These are phyloP conservation scores for Zygoascus ofunaensis DNA, from an alignment of 805 yeast genomes.

Conservation along the genomic window DNA sequence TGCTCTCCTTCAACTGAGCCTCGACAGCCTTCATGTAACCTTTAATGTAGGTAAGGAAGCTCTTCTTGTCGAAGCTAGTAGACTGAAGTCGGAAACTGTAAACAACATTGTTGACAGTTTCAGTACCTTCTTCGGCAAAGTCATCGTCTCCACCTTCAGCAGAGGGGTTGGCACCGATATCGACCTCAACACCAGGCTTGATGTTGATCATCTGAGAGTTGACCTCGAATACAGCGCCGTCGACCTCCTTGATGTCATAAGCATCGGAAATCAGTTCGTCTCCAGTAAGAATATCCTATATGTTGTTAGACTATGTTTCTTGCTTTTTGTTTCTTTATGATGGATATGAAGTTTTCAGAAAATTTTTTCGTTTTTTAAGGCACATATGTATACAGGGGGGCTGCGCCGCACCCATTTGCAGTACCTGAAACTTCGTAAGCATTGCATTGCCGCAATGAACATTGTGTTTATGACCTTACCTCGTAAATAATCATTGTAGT, in stretches of 20 bases:
- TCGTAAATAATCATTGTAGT: slow-evolving; percentile 30
- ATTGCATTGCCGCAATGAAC: too few species aligned
- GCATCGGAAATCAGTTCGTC: slow-evolving; percentile 95
- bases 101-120: slow-evolving; percentile 95
- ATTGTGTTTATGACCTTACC: slow-evolving; percentile 15
- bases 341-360: background rate
- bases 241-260: slow-evolving; percentile 80
- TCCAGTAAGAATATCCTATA: slow-evolving; percentile 77
- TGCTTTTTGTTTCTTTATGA: slow-evolving; percentile 33
- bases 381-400: too few species aligned
- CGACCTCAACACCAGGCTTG: slow-evolving; percentile 78
- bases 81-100: slow-evolving; percentile 97
- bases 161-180: slow-evolving; percentile 99
- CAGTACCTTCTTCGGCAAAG: slow-evolving; percentile 75
- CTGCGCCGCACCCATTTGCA: too few species aligned
- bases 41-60: slow-evolving; percentile 93
- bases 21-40: slow-evolving; percentile 97
- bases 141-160: slow-evolving; percentile 89
- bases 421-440: too few species aligned
- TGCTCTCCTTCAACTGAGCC: slow-evolving; percentile 77
- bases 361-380: too few species aligned
- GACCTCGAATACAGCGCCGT: slow-evolving; percentile 90
- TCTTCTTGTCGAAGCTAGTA: slow-evolving; percentile 96
- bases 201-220: slow-evolving; percentile 89
- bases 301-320: too few species aligned